These are phyloP conservation scores for Globisporangium acanthophoron DNA, from an alignment of 352 stramenopile genomes.

Conservation along the genomic window DNA sequence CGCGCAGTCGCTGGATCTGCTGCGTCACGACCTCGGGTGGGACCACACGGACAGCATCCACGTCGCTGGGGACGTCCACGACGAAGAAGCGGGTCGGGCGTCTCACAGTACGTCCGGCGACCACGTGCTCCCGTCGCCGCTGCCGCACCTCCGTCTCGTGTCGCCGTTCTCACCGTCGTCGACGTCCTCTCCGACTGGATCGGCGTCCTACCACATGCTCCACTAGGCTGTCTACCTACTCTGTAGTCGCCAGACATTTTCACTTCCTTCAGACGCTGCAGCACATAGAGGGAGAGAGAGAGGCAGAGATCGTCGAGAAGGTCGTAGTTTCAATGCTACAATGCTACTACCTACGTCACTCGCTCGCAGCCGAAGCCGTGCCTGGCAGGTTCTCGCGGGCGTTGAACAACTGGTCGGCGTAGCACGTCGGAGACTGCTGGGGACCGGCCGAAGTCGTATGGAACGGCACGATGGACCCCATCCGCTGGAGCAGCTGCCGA, in stretches of 20 bases:
- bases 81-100: conserved; percentile 14
- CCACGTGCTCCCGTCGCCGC: conserved; percentile 6
- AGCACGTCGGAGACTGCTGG: conserved; percentile 4
- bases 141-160: conserved; percentile 14
- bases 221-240: neutral
- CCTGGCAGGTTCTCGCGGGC: neutral
- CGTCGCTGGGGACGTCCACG: conserved; percentile 4
- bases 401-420: conserved; percentile 5
- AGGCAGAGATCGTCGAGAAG: too few species aligned
- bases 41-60: conserved; percentile 32
- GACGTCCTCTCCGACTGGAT: conserved; percentile 1
- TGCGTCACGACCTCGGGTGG: conserved; percentile 58
- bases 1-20: conserved; percentile 44
- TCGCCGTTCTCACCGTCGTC: conserved; percentile 15
- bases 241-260: too few species aligned
- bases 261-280: too few species aligned
- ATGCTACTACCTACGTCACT: neutral
- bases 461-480: conserved; percentile 5
- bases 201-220: conserved; percentile 14
- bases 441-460: neutral
- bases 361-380: neutral
- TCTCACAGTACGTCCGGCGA: neutral
- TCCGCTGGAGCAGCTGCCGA: neutral
- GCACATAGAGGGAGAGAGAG: too few species aligned
- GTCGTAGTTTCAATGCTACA: too few species aligned